Evolutionary conservation across 1,284 basidiomycete species (phyloP).

Genomic region (Boletus smithii): DNA sequence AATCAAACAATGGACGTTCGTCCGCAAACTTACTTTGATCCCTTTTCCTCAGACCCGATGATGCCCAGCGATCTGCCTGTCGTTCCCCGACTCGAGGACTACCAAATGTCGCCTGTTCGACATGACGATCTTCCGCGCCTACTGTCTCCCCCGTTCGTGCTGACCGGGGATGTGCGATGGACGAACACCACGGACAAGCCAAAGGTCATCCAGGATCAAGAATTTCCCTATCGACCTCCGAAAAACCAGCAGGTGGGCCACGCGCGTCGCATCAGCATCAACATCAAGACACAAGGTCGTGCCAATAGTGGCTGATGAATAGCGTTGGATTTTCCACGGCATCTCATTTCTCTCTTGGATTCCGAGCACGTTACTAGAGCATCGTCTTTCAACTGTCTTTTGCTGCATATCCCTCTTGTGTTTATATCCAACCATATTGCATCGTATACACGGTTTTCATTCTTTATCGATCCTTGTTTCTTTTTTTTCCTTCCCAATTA

Average conservation of each 20-base stretch:
- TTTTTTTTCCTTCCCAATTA: background rate
- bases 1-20: slow-evolving; percentile 1
- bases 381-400: background rate
- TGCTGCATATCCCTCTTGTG: background rate
- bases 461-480: background rate
- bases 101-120: slow-evolving; percentile 5
- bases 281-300: slow-evolving; percentile 27
- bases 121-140: background rate
- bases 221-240: slow-evolving; percentile 31
- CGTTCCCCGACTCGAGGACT: slow-evolving; percentile 12
- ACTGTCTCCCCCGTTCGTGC: background rate
- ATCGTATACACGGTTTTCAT: background rate
- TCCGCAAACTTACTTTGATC: slow-evolving; percentile 18
- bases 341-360: background rate
- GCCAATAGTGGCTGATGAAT: slow-evolving; percentile 13
- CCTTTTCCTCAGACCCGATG: slow-evolving; percentile 22
- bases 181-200: background rate
- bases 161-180: background rate
- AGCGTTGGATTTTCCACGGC: background rate
- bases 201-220: slow-evolving; percentile 8
- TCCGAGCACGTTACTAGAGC: too few relatives aligned
- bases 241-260: slow-evolving; percentile 32
- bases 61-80: slow-evolving; percentile 19
- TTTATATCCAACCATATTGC: slow-evolving; percentile 1
- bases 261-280: slow-evolving; percentile 35